These are phyloP conservation scores for Vigna nakashimae DNA, from an alignment of 306 rosid species.

Conservation along the genomic window DNA sequence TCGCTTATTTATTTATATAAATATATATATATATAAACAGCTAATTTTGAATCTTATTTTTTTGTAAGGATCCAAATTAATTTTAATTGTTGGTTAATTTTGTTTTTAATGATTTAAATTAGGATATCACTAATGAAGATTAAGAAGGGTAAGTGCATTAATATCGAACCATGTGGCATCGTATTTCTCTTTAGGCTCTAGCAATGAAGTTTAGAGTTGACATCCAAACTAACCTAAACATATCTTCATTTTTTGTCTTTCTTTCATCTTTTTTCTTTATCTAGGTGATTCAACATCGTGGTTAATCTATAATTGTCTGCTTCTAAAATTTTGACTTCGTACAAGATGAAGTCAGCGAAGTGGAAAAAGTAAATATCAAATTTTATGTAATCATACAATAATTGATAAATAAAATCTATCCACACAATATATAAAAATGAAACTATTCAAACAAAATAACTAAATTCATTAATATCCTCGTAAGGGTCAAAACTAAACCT, in stretches of 20 bases:
- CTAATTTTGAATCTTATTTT: too few species aligned
- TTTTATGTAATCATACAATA: too few species aligned
- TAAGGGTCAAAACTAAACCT: neutral
- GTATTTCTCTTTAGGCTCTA: neutral
- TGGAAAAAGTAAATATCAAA: neutral
- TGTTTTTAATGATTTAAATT: neutral
- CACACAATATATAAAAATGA: neutral
- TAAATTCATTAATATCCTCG: neutral
- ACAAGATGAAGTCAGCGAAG: constrained; percentile 2
- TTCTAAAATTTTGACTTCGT: neutral
- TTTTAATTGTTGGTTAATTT: neutral
- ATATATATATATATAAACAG: too few species aligned
- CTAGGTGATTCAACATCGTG: neutral
- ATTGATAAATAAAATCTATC: too few species aligned
- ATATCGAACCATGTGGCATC: constrained; percentile 25
- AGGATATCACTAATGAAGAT: neutral
- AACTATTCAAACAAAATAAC: neutral
- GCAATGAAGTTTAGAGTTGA: constrained; percentile 17
- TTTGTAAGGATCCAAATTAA: too few species aligned
- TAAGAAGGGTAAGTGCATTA: neutral
- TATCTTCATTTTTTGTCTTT: neutral
- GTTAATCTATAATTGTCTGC: neutral
- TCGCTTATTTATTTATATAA: neutral
- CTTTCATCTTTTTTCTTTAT: neutral
- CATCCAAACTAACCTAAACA: neutral